Evolutionary conservation across 805 yeast genomes (phyloP), one percentile per base, ranked within the genome.

Genomic region (Ogataea paraovalis): DNA sequence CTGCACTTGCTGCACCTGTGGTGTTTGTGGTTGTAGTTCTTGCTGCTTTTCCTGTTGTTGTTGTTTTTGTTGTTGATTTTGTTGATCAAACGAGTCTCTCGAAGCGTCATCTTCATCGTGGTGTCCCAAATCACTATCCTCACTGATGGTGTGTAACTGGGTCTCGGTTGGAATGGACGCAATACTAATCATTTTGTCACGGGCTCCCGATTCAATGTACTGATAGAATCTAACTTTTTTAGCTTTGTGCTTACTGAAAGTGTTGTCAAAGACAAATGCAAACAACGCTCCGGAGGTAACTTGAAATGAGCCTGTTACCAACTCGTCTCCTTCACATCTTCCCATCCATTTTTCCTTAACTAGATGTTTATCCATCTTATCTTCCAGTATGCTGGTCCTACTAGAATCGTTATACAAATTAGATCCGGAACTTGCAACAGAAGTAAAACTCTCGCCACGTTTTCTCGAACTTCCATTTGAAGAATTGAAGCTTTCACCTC

Each of bases 211-310:
- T 44, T 58, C 57, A 6, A 69, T 66, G 46, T 70, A 69, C 40
- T 75, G 78, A 46, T 82, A 77, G 65, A 90, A 90, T 47, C 82
- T 71, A 1, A 92, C 81, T 50, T 85, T 88, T 65, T 92, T 94
- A 41, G 89, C 82, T 20, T 83, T 84, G 28, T 85, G 87, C 59
- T 87, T 89, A 28, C 96, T 85, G 57, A 90, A 88, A 0, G 96
- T 85, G 68, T 92, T 92, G 67, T 92, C 98, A 60, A 92, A 85
- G 22, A 94, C 84, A 62, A 92, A 87, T 0, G 97, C 97, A 66
- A 78, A 85, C 58, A 83, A 76, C 1, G 92, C 92, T 8, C 83
- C 86, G 21, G 74, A 70, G 2, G 65, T 66, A 2, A 83, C 83
- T n/a, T 73, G 72, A 49, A 83, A 72, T 23, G 72, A 68, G 1